A percentile compares a stretch with the other conserved stretches of the same genome.
These are phyloP conservation scores for Suillus lakei DNA, from an alignment of 768 basidiomycete species.

Conservation along the genomic window DNA sequence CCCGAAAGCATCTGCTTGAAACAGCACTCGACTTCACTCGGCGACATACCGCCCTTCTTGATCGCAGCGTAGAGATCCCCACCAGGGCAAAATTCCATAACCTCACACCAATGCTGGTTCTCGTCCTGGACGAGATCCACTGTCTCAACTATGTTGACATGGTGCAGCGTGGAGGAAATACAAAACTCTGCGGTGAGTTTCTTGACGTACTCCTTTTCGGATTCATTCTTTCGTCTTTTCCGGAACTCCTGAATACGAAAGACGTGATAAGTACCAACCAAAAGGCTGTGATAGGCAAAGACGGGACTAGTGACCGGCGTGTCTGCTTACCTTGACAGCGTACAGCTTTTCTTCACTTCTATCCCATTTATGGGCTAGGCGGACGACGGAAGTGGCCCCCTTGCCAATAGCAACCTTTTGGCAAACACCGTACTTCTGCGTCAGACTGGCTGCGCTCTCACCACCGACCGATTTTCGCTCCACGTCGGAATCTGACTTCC, in stretches of 20 bases:
- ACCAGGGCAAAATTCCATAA: slow-evolving; percentile 99
- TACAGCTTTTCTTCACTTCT: slow-evolving; percentile 95
- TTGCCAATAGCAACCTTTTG: slow-evolving; percentile 97
- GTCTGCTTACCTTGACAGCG: slow-evolving; percentile 84
- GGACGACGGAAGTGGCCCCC: slow-evolving; percentile 96
- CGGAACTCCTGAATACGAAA: slow-evolving; percentile 83
- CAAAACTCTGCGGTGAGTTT: slow-evolving; percentile 99
- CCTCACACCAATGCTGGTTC: slow-evolving; percentile 95
- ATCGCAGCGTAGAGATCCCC: slow-evolving; percentile 98
- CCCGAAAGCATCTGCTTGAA: slow-evolving; percentile 96
- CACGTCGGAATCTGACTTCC: slow-evolving; percentile 70
- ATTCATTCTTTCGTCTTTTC: slow-evolving; percentile 96
- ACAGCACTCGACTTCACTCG: slow-evolving; percentile 93
- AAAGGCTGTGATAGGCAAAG: not conserved
- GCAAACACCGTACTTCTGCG: slow-evolving; percentile 96
- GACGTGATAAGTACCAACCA: not conserved
- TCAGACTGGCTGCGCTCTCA: slow-evolving; percentile 59
- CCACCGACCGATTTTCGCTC: slow-evolving; percentile 49
- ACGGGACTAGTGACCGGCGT: not conserved
- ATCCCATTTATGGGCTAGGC: slow-evolving; percentile 99
- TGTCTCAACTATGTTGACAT: slow-evolving; percentile 95
- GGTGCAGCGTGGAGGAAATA: slow-evolving; percentile 94
- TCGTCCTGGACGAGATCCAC: slow-evolving; percentile 99
- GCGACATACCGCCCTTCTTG: slow-evolving; percentile 94
- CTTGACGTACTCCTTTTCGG: slow-evolving; percentile 99